These are phyloP conservation scores for Lachancea sp. DNA, from an alignment of 805 yeast genomes.

Conservation along the genomic window DNA sequence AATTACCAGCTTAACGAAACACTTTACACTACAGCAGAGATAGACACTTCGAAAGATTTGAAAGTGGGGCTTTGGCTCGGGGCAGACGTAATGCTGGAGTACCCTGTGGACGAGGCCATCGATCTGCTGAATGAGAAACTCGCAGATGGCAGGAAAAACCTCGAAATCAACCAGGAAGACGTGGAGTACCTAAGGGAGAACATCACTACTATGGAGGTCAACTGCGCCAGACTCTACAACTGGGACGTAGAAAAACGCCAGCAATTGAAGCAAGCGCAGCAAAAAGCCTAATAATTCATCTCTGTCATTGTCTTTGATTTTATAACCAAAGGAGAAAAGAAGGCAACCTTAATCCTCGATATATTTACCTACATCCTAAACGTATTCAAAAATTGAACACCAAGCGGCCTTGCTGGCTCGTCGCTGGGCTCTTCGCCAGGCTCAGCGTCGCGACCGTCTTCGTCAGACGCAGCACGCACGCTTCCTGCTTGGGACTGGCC, in stretches of 20 bases:
- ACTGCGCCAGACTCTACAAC: slow-evolving; percentile 85
- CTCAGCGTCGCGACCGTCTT: slow-evolving; percentile 25
- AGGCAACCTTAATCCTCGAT: no score
- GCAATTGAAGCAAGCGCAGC: slow-evolving; percentile 34
- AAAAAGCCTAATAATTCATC: slow-evolving; percentile 8
- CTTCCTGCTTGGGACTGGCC: slow-evolving; percentile 9
- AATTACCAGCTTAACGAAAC: slow-evolving; percentile 93
- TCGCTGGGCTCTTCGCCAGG: slow-evolving; percentile 42
- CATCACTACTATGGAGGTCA: slow-evolving; percentile 96
- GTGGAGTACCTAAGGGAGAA: slow-evolving; percentile 83
- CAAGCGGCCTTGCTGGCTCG: slow-evolving; percentile 56
- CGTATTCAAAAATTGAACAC: slow-evolving; percentile 54
- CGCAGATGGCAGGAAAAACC: slow-evolving; percentile 51
- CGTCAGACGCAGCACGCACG: slow-evolving; percentile 20
- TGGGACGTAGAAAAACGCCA: slow-evolving; percentile 80
- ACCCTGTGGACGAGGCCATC: slow-evolving; percentile 82
- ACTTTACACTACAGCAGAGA: slow-evolving; percentile 72
- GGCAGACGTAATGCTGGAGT: slow-evolving; percentile 95
- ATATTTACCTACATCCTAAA: slow-evolving; percentile 38
- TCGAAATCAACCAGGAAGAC: slow-evolving; percentile 69
- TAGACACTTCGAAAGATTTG: slow-evolving; percentile 45
- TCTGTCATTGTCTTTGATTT: neutral
- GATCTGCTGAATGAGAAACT: slow-evolving; percentile 59
- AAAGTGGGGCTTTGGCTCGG: slow-evolving; percentile 93
- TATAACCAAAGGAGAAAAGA: neutral